Base-by-base conservation (phyloP, 2,329 filamentous ascomycete species). In the Botryotinia calthae region DNA sequence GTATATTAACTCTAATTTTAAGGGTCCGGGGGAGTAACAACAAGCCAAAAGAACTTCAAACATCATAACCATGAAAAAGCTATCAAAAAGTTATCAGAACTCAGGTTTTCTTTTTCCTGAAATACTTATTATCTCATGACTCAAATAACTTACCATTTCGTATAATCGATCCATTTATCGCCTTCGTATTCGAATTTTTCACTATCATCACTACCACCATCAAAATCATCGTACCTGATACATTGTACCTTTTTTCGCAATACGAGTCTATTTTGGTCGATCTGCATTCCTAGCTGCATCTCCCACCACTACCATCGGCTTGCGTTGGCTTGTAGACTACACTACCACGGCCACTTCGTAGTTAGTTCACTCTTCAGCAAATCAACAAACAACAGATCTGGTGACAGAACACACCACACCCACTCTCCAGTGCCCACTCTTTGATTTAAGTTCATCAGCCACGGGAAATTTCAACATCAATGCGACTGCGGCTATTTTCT, bases 261-360 rank as follows among this genome's bases (percentile, higher is more conserved):
- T 51, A 65, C 63, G 63, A 65, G 64, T 54, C 44, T 66, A 66
- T 54, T 66, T 66, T 66, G 44, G 64, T 66, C 31, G 7, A 10
- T 54, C 37, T 66, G 64, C 64, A 66, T 66, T 66, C 64, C 34
- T 54, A 28, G 48, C 31, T 28, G 12, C 40, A 63, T n/a, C 59
- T n/a, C 37, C 25, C 42, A 40, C 59, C 22, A 40, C 37, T 14
- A 25, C 28, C 31, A 56, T 2, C 51, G 28, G n/a, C 51, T 28
- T 28, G n/a, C 37, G 8, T 28, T 56, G n/a, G 51, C 51, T 28
- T 56, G 51, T 16, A 28, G 51, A 28, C 51, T 56, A 56, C 51
- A 28, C 51, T 56, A 56, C 51, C 48, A 51, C 48, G 48, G 20
- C 48, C 10, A n/a, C 51, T 28, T 56, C 14, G n/a, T 56, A 28